Percentiles rank a stretch among this genome's conserved stretches.
Conservation (phyloP, 495 filamentous ascomycete genomes). For the Penicillium turbatum region DNA sequence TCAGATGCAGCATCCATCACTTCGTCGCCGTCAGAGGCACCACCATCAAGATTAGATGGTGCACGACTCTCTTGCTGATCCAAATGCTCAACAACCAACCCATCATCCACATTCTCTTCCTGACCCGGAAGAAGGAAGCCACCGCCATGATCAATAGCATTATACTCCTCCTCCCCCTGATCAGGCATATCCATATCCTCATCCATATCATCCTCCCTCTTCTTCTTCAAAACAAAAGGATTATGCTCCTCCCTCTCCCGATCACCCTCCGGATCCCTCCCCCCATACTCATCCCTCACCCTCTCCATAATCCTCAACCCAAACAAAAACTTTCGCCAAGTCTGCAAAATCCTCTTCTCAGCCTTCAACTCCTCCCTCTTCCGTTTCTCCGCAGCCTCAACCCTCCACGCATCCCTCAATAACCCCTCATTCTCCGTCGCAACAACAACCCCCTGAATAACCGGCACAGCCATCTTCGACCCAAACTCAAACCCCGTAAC, state of each 20-base stretch:
- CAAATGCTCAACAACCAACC: slow-evolving; percentile 31
- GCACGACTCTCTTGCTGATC: slow-evolving; percentile 4
- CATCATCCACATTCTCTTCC: slow-evolving; percentile 27
- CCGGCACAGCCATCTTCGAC: slow-evolving; percentile 84
- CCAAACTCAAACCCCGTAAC: slow-evolving; percentile 97
- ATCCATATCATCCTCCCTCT: slow-evolving; percentile 5
- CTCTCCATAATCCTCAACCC: slow-evolving; percentile 78
- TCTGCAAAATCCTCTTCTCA: slow-evolving; percentile 64
- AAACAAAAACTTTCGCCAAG: slow-evolving; percentile 84
- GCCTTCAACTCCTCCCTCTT: slow-evolving; percentile 80
- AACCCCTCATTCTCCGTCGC: slow-evolving; percentile 71
- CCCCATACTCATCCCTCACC: slow-evolving; percentile 76
- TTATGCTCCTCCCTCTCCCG: slow-evolving; percentile 34
- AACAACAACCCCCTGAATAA: slow-evolving; percentile 85
- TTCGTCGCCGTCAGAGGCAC: neutral
- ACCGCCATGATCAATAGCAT: slow-evolving; percentile 31
- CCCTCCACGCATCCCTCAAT: slow-evolving; percentile 76
- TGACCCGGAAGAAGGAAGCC: slow-evolving; percentile 32
- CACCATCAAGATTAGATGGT: neutral
- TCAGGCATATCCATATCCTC: slow-evolving; percentile 10
- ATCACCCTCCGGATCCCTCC: slow-evolving; percentile 37
- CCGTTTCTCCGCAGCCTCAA: slow-evolving; percentile 72
- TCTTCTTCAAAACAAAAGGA: slow-evolving; percentile 32
- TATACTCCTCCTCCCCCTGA: slow-evolving; percentile 10
- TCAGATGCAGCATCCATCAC: neutral